Base-by-base conservation (phyloP, 805 yeast species). In the Suhomyces kilbournensis region DNA sequence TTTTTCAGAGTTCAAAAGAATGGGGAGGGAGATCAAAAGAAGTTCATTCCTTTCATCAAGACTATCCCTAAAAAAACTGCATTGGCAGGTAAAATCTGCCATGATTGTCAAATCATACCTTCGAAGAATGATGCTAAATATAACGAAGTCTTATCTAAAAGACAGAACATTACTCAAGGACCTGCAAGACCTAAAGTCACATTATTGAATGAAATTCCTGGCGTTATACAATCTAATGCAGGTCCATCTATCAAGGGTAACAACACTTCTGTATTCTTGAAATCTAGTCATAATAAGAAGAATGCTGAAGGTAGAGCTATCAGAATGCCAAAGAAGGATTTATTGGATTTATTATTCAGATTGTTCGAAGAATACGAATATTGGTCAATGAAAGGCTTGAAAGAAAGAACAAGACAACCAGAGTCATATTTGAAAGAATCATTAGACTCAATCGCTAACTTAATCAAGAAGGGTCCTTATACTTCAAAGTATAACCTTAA, bases 401-500 rank as follows among this genome's bases (percentile, higher is more conserved):
- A 90, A 64, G 99, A 94, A 67, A 82, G 96, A 60, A 91, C 97
- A 2, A 85, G 86, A 62, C 99, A 94, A 75, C 99, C 99, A 1
- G 99, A 94, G 67, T 86, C 86, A 19, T 96, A 89, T 67, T 76
- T 94, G 57, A 90, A 92, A 65, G 97, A 92, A 66, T 88, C 94
- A 53, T 75, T 94, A 47, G 99, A 93, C 55, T 83, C 87, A 46
- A 90, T 94, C 63, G 98, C 98, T 1, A 80, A 82, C 30, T 78
- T 94, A 64, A 92, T 89, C 61, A 91, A 93, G 67, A 90, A 90
- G 66, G 99, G 99, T 14, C 97, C 99, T 1, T 93, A 93, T 67
- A 96, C 97, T 1, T 80, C 91, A 66, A 92, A 89, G 71, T 94
- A 92, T 71, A 86, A 91, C 53, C 76, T 94, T 64, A 89, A 88